phyloP scores from a whole-genome alignment of 129 eudicot genomes.

The Pulicaria dysenterica region DNA sequence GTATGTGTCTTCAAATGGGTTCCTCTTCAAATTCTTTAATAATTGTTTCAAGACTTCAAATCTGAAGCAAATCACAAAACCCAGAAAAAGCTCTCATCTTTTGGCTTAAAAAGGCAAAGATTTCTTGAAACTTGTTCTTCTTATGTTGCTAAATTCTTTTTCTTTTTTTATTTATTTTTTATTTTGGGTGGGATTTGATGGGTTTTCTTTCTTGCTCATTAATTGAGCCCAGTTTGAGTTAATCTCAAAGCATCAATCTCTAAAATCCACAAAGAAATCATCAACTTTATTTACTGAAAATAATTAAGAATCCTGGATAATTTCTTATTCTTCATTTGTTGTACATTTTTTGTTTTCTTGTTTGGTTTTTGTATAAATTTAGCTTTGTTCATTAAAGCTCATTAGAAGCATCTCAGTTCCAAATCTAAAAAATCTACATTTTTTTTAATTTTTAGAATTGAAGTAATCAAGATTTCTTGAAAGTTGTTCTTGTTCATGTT shows the following conservation, averaged over 20 bases:
- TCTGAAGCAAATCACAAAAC: conserved; percentile 38
- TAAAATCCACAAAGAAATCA: not conserved
- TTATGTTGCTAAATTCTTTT: conserved; percentile 8
- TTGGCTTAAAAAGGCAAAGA: conserved; percentile 30
- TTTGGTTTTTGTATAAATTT: not conserved
- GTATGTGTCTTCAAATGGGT: conserved; percentile 17
- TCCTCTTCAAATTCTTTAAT: conserved; percentile 13
- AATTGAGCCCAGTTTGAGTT: conserved; percentile 17
- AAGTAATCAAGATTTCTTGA: conserved; percentile 18
- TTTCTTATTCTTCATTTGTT: not conserved
- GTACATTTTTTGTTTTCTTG: conserved; percentile 22
- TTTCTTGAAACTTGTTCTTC: conserved; percentile 32
- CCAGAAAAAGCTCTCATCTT: conserved; percentile 28
- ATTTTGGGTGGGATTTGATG: not conserved
- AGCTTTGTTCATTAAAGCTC: conserved; percentile 10
- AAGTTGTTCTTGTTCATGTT: conserved; percentile 22
- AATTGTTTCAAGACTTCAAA: conserved; percentile 26
- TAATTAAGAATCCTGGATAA: conserved; percentile 27
- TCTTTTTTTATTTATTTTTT: not conserved
- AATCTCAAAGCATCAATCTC: conserved; percentile 12
- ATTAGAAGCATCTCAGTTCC: conserved; percentile 24
- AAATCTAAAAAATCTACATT: conserved; percentile 24
- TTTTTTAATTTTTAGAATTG: not conserved
- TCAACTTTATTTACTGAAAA: conserved; percentile 4
- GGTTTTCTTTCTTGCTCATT: not conserved